phyloP scores from a whole-genome alignment of 441 rosid genomes.

The Erodium trifolium region DNA sequence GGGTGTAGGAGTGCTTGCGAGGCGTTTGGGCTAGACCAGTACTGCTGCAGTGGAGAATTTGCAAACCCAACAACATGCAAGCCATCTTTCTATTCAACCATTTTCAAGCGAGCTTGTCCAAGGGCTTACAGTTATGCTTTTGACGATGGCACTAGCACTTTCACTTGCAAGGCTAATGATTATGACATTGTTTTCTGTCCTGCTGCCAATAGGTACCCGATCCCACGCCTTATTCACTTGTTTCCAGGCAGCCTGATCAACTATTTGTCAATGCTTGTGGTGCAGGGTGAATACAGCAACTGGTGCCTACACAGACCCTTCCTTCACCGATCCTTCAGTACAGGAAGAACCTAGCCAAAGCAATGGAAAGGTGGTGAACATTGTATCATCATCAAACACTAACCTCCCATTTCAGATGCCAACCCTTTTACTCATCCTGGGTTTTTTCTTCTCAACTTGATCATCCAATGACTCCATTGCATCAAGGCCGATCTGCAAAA shows the following conservation, averaged over 20 bases:
- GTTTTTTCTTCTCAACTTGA: conserved; percentile 14
- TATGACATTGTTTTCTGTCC: conserved; percentile 61
- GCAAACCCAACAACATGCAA: conserved; percentile 57
- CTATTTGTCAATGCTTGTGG: neutral
- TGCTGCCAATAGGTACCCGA: conserved; percentile 1
- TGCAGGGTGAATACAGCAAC: conserved; percentile 30
- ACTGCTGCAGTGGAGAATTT: conserved; percentile 64
- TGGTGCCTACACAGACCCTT: conserved; percentile 6
- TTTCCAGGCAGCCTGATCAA: neutral
- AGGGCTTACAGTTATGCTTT: conserved; percentile 64
- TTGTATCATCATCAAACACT: conserved; percentile 36
- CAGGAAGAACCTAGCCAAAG: conserved; percentile 20
- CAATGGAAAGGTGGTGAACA: conserved; percentile 22
- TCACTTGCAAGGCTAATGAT: conserved; percentile 60
- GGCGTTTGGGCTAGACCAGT: conserved; percentile 57
- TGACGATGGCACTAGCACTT: conserved; percentile 60
- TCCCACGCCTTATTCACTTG: neutral
- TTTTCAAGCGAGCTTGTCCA: conserved; percentile 65
- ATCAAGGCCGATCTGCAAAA: neutral
- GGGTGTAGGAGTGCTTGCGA: conserved; percentile 63
- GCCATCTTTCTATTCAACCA: conserved; percentile 48
- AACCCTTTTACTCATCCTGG: conserved; percentile 25
- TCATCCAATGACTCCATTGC: neutral
- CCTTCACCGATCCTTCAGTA: conserved; percentile 3
- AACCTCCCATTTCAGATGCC: conserved; percentile 28